Conservation (phyloP, 768 basidiomycete genomes). For the Roridomyces roridus region DNA sequence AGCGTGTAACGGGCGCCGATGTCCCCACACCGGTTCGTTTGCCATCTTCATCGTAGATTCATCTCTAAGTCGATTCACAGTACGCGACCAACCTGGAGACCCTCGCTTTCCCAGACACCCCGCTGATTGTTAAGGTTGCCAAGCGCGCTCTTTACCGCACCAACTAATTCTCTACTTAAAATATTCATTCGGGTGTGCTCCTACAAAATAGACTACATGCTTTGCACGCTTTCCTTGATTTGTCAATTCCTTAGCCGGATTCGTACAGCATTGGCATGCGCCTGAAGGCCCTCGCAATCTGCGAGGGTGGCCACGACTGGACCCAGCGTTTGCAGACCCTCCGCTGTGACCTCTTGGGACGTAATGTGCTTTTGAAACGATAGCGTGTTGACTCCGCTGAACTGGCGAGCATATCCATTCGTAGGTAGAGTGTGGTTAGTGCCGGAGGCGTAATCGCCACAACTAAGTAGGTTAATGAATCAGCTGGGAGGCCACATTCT, state of each 20-base stretch:
- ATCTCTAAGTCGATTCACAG: slow-evolving; percentile 49
- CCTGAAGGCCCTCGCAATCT: slow-evolving; percentile 93
- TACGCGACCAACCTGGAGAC: slow-evolving; percentile 91
- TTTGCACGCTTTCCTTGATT: slow-evolving; percentile 23
- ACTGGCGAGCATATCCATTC: slow-evolving; percentile 96
- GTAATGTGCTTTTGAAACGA: slow-evolving; percentile 99
- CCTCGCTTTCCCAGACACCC: slow-evolving; percentile 93
- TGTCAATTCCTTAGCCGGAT: slow-evolving; percentile 60
- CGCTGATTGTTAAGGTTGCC: slow-evolving; percentile 91
- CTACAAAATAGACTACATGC: slow-evolving; percentile 22
- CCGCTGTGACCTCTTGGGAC: slow-evolving; percentile 87
- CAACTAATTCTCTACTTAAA: slow-evolving; percentile 55
- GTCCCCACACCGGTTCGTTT: slow-evolving; percentile 90
- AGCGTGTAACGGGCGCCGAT: slow-evolving; percentile 97
- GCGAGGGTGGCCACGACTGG: slow-evolving; percentile 90
- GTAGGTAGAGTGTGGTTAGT: slow-evolving; percentile 99
- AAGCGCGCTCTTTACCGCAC: slow-evolving; percentile 92
- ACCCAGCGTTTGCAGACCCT: slow-evolving; percentile 79
- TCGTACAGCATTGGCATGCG: slow-evolving; percentile 95
- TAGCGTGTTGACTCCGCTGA: slow-evolving; percentile 95
- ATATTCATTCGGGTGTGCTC: slow-evolving; percentile 9
- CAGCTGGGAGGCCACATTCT: too few species aligned
- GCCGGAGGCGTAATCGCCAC: slow-evolving; percentile 98
- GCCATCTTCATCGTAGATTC: not conserved
- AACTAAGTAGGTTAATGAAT: slow-evolving; percentile 53